These are phyloP conservation scores for Hemisphaericaspora xylofermentans DNA, from an alignment of 1,139 yeast genomes.

Conservation along the genomic window DNA sequence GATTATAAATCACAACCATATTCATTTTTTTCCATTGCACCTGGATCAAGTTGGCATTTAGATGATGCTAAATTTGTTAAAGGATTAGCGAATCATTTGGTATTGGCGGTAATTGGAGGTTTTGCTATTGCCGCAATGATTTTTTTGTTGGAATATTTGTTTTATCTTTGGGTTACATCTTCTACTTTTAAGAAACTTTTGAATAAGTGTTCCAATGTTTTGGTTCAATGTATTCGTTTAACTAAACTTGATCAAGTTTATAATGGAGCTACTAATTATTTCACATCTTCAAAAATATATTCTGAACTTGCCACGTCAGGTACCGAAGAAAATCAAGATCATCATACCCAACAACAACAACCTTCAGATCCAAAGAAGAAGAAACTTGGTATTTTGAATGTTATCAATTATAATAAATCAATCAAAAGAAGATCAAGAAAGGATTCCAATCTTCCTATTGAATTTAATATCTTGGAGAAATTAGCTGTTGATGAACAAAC, in stretches of 20 bases:
- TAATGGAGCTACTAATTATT: neutral
- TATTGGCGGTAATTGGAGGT: conserved; percentile 67
- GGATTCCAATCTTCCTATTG: conserved; percentile 49
- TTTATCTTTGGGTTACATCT: conserved; percentile 49
- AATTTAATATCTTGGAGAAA: conserved; percentile 14
- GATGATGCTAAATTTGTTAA: conserved; percentile 80
- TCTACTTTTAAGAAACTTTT: conserved; percentile 27
- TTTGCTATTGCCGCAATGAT: conserved; percentile 56
- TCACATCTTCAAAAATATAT: neutral
- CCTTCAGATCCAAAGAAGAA: conserved; percentile 4
- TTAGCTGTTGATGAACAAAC: conserved; percentile 7
- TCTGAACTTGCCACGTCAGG: conserved; percentile 1
- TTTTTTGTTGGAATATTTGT: conserved; percentile 61
- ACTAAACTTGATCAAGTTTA: conserved; percentile 16
- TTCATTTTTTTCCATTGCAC: conserved; percentile 69
- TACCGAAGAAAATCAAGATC: conserved; percentile 1
- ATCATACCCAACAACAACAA: conserved; percentile 5
- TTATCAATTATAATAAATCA: conserved; percentile 12
- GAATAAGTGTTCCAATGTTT: conserved; percentile 12
- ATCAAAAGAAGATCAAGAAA: conserved; percentile 48
- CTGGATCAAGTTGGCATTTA: conserved; percentile 88
- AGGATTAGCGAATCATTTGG: conserved; percentile 66
- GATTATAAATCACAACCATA: conserved; percentile 60
- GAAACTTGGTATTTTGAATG: conserved; percentile 6
- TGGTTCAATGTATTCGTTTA: conserved; percentile 10